Base-by-base conservation (phyloP, 2,329 filamentous ascomycete genomes). In the Rhynchosporium agropyri region DNA sequence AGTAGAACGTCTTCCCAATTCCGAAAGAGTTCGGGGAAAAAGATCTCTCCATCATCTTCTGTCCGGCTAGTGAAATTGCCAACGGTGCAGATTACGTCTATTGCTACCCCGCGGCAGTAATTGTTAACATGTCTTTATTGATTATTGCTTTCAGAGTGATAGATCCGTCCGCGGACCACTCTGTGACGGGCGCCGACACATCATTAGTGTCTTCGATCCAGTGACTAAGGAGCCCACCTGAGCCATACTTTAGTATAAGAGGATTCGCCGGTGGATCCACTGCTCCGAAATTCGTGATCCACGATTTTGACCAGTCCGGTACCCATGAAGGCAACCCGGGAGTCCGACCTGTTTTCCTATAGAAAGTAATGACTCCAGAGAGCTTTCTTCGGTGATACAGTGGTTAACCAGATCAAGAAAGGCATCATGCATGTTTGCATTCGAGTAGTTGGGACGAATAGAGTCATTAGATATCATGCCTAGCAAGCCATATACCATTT, bases 401-500 rank as follows among this genome's bases (percentile, higher is more conserved):
- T 33, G 36, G 7, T 42, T 9, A 6, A 59, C 31, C 29, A 59
- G n/a, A 40, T 45, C 46, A 45, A 59, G 38, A 36, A 50, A 59
- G 2, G 50, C 38, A 13, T 50, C 45, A 8, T 51, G 12, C 10
- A 15, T 28, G 20, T 9, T 51, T 49, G 43, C 12, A 46, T 31
- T n/a, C 2, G n/a, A 46, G 33, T 51, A 59, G 43, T 59, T 45
- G 2, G 15, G 2, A 9, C 57, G 26, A 9, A 59, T 59, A n/a
- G 43, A 50, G 5, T 20, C 42, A 26, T 20, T 42, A 12, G 57
- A 10, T 36, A 59, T 20, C 9, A 59, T 9, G 7, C 45, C 57
- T 40, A 59, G 31, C 4, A 59, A 45, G 15, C 57, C 57, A 29
- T 59, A 59, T 9, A 59, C 40, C 57, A 59, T 59, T n/a, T 59